Evolutionary conservation across 2,329 filamentous ascomycete species (phyloP).

Genomic region (Gyromitra esculenta): DNA sequence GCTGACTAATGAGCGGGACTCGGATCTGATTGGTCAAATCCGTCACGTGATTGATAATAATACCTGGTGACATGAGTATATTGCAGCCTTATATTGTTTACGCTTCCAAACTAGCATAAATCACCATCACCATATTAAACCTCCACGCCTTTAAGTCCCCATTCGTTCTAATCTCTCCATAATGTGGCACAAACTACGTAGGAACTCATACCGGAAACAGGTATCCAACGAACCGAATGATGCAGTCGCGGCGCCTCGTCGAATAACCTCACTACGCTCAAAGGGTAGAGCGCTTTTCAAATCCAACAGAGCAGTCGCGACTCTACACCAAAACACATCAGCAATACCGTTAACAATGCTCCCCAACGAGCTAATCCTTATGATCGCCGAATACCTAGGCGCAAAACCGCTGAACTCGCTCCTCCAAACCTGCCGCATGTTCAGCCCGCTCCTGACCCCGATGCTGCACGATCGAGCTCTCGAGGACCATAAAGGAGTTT

Average conservation of each 20-base stretch:
- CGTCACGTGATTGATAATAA: too few relatives aligned
- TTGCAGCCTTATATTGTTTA: too few relatives aligned
- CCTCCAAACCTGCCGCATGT: background rate
- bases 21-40: too few relatives aligned
- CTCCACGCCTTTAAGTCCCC: too few relatives aligned
- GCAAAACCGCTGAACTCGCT: background rate
- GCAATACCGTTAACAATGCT: background rate
- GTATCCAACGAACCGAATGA: background rate
- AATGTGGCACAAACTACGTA: background rate
- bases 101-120: too few relatives aligned
- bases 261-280: background rate
- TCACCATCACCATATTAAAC: too few relatives aligned
- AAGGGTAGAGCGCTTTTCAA: background rate
- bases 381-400: background rate
- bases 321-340: background rate
- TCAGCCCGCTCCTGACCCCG: constrained; percentile 2
- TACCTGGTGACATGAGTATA: too few relatives aligned
- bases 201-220: background rate
- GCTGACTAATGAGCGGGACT: too few relatives aligned
- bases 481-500: background rate
- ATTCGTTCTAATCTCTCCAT: too few relatives aligned
- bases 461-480: background rate
- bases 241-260: background rate
- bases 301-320: background rate
- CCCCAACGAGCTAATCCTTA: constrained; percentile 16